Evolutionary conservation across 768 basidiomycete species (phyloP).

Genomic region (Tephrocybe sp.): DNA sequence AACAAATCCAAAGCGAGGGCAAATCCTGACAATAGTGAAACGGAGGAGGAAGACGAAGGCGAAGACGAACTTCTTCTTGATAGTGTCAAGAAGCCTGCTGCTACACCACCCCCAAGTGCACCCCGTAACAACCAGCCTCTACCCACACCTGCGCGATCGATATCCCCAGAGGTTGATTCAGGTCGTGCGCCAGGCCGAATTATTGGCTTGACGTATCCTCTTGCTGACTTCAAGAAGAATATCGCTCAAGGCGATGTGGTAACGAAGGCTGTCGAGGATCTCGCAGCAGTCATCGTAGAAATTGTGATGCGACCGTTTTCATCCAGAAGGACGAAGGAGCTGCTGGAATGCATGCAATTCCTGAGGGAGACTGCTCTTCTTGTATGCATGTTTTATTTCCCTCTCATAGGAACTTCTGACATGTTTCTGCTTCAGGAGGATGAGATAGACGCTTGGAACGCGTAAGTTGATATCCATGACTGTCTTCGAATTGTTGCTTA

Average conservation of each 20-base stretch:
- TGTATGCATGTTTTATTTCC: slow-evolving; percentile 35
- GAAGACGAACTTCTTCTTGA: slow-evolving; percentile 32
- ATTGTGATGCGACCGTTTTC: slow-evolving; percentile 74
- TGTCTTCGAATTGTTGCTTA: neutral
- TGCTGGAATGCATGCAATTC: slow-evolving; percentile 69
- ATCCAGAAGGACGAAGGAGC: slow-evolving; percentile 59
- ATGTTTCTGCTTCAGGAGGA: slow-evolving; percentile 53
- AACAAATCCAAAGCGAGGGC: slow-evolving; percentile 30
- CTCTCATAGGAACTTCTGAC: neutral
- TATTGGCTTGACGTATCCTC: slow-evolving; percentile 70
- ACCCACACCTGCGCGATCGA: slow-evolving; percentile 56
- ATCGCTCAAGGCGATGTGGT: slow-evolving; percentile 76
- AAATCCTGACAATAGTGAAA: slow-evolving; percentile 46
- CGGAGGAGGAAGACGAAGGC: slow-evolving; percentile 45
- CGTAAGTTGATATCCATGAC: slow-evolving; percentile 36
- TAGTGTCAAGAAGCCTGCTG: slow-evolving; percentile 19
- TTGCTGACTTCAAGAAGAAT: slow-evolving; percentile 76
- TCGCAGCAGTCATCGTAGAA: slow-evolving; percentile 69
- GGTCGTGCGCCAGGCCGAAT: slow-evolving; percentile 70
- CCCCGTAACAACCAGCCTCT: slow-evolving; percentile 27
- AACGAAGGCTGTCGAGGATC: slow-evolving; percentile 81
- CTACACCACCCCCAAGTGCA: slow-evolving; percentile 15
- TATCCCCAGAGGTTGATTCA: slow-evolving; percentile 42
- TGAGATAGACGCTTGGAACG: slow-evolving; percentile 83
- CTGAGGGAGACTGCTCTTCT: slow-evolving; percentile 68